Base-by-base conservation (phyloP, 202 grass and related monocot genomes). In the Hordeum pubiflorum region DNA sequence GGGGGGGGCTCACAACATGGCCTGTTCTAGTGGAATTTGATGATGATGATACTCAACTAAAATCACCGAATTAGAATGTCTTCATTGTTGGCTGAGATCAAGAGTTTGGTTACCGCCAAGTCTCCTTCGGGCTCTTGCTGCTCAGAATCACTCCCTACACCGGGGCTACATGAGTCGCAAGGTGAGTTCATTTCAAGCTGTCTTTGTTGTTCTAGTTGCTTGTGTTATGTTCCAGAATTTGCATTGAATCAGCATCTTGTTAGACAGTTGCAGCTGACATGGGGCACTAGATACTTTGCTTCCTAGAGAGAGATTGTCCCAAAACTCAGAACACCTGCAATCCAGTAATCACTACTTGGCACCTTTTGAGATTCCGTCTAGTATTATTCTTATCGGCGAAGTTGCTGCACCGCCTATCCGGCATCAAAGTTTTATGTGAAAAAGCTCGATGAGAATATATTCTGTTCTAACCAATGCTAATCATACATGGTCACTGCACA, bases 391-490 rank as follows among this genome's bases (percentile, higher is more conserved):
- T 22, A 66, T 64, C 7, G 21, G 21, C 3, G 54, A 17, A 32
- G 46, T 65, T 82, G 46, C 12, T 85, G 72, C 46, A 48, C 57
- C 37, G 31, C 57, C 69, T 34, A 29, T 64, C 4, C 5, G 3
- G 39, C 41, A 74, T 62, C 22, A 73, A 50, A 50, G 46, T 72
- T 38, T 27, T 23, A 57, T 64, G 29, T 24, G 68, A n/a, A 55
- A 55, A 88, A 64, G 9, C 33, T 76, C 12, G 60, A 32, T 24
- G 23, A 26, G 76, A 77, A 72, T 69, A 65, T 85, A 65, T 89
- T 84, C 64, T 50, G 10, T 44, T 21, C 8, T 40, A 29, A 64
- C 48, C 20, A 69, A 72, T 41, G 46, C n/a, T 18, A 80, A 69
- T 62, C 70, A 62, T 20, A 55, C 13, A 23, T 58, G 34, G 22